Evolutionary conservation across 1,139 yeast genomes (phyloP).

Genomic region (Hansenula lynferdii): DNA sequence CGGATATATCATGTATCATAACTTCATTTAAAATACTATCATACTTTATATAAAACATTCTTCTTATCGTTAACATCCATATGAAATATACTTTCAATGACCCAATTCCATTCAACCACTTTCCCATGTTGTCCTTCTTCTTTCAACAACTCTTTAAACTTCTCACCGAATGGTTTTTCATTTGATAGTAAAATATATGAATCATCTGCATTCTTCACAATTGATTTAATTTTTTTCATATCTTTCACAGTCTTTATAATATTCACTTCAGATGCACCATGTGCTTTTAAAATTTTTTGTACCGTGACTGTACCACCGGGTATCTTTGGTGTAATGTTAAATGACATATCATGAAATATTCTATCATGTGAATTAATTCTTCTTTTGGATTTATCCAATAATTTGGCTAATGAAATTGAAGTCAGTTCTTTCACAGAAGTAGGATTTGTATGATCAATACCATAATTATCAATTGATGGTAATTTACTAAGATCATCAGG

Average conservation of each 20-base stretch:
- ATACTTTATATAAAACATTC: constrained; percentile 7
- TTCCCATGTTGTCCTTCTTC: constrained; percentile 17
- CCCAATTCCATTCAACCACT: constrained; percentile 67
- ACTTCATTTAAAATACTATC: background rate
- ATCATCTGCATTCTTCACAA: constrained; percentile 11
- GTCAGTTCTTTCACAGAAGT: constrained; percentile 26
- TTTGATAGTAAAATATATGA: constrained; percentile 26
- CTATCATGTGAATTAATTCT: constrained; percentile 30
- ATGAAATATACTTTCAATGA: constrained; percentile 53
- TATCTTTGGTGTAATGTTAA: constrained; percentile 58
- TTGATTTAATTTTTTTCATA: constrained; percentile 19
- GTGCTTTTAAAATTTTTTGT: constrained; percentile 56
- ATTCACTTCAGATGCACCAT: constrained; percentile 49
- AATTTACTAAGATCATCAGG: constrained; percentile 23
- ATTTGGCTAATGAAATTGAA: constrained; percentile 16
- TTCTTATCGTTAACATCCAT: constrained; percentile 25
- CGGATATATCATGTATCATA: background rate
- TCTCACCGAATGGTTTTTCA: constrained; percentile 35
- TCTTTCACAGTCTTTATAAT: constrained; percentile 30
- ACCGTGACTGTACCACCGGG: constrained; percentile 68
- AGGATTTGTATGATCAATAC: constrained; percentile 28
- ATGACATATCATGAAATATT: constrained; percentile 39
- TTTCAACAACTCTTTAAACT: constrained; percentile 32
- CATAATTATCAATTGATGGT: constrained; percentile 27
- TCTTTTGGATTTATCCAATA: constrained; percentile 25